These are phyloP conservation scores for Claviceps africana DNA, from an alignment of 2,329 filamentous ascomycete genomes.

Conservation along the genomic window DNA sequence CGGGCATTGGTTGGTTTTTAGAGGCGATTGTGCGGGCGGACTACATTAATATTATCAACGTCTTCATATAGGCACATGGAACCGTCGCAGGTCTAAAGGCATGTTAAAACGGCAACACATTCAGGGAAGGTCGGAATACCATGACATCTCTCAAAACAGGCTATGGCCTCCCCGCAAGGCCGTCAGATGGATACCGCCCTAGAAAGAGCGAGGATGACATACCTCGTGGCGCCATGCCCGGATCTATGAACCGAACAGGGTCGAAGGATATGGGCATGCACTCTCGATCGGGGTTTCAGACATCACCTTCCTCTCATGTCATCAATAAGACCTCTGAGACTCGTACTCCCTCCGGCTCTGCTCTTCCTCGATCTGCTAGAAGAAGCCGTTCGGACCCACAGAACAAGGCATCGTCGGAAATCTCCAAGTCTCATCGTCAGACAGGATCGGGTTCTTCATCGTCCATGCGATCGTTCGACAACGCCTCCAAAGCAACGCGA, in stretches of 20 bases:
- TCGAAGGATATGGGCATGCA: constrained; percentile 10
- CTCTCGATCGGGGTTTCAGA: constrained; percentile 9
- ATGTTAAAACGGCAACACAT: constrained; percentile 10
- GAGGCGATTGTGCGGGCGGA: background rate
- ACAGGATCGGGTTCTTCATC: constrained; percentile 21
- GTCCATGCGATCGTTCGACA: constrained; percentile 21
- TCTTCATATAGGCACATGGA: background rate
- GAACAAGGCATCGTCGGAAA: constrained; percentile 21
- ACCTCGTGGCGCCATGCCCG: constrained; percentile 10
- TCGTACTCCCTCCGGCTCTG: constrained; percentile 11
- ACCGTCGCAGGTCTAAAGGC: constrained; percentile 5
- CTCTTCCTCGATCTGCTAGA: constrained; percentile 11
- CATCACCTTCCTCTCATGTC: constrained; percentile 8
- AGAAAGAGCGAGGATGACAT: constrained; percentile 14
- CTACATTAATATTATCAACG: background rate
- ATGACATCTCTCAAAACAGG: constrained; percentile 30
- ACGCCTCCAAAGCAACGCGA: constrained; percentile 18
- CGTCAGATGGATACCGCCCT: constrained; percentile 22
- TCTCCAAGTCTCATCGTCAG: constrained; percentile 17
- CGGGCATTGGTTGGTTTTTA: background rate
- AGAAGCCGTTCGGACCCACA: constrained; percentile 23
- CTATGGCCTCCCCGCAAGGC: constrained; percentile 26
- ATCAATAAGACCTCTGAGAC: constrained; percentile 12
- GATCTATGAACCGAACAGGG: constrained; percentile 11
- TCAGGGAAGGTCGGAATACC: constrained; percentile 16